A percentile compares a stretch with the other conserved stretches of the same genome.
phyloP scores from a whole-genome alignment of 2,329 filamentous ascomycete genomes.

The Apiospora aurea region DNA sequence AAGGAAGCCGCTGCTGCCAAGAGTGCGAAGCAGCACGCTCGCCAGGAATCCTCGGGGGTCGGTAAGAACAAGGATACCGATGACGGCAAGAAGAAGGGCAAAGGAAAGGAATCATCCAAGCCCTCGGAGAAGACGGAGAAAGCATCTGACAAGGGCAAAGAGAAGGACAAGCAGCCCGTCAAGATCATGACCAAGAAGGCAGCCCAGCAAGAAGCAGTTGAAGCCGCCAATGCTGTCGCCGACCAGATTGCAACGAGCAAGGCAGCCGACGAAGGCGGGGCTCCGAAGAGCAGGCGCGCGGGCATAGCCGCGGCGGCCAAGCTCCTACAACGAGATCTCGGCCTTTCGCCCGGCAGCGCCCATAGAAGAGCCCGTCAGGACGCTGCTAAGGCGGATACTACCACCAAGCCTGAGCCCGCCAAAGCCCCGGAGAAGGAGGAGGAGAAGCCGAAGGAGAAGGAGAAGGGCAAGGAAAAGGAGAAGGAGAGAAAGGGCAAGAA shows the following conservation, averaged over 20 bases:
- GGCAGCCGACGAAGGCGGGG: constrained; percentile 43
- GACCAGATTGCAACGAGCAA: constrained; percentile 45
- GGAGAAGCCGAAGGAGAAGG: constrained; percentile 32
- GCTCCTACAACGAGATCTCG: constrained; percentile 71
- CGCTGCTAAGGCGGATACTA: constrained; percentile 62
- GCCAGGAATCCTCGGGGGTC: constrained; percentile 58
- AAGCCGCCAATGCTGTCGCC: constrained; percentile 53
- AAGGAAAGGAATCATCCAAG: constrained; percentile 67
- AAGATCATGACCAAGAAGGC: constrained; percentile 69
- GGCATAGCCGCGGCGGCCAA: constrained; percentile 70
- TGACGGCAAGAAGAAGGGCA: constrained; percentile 58
- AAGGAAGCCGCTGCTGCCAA: constrained; percentile 42
- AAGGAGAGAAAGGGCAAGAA: constrained; percentile 34
- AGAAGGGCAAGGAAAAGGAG: constrained; percentile 34
- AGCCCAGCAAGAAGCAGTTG: constrained; percentile 55
- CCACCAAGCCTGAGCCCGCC: constrained; percentile 47
- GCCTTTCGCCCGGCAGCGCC: constrained; percentile 68
- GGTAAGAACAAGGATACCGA: constrained; percentile 57
- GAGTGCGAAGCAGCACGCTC: constrained; percentile 58
- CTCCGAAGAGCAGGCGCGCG: constrained; percentile 62
- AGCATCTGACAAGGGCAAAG: constrained; percentile 56
- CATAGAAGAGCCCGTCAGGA: constrained; percentile 67
- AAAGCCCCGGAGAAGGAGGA: constrained; percentile 42
- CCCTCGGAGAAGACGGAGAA: constrained; percentile 67
- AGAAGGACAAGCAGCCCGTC: constrained; percentile 60